These are phyloP conservation scores for Exserohilum rostratum DNA, from an alignment of 2,329 filamentous ascomycete genomes.

Conservation along the genomic window DNA sequence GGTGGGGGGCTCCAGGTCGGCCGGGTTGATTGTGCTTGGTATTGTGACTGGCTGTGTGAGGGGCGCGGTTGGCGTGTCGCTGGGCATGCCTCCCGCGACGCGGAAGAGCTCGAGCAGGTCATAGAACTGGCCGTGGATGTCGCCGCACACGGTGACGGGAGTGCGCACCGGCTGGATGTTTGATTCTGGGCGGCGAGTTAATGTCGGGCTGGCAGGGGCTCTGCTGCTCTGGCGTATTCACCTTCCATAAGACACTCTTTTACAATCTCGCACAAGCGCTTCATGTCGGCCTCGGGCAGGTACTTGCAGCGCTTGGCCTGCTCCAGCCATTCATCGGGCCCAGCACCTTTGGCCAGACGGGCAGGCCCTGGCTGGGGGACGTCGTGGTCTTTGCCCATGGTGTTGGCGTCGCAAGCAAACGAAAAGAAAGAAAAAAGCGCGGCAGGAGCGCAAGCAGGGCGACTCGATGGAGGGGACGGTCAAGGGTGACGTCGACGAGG, in stretches of 20 bases:
- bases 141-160: slow-evolving; percentile 94
- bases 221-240: slow-evolving; percentile 49
- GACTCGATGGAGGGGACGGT: no score
- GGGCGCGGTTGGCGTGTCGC: slow-evolving; percentile 65
- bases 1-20: slow-evolving; percentile 88
- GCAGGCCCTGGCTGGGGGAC: slow-evolving; percentile 92
- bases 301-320: slow-evolving; percentile 98
- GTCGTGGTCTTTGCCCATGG: slow-evolving; percentile 60
- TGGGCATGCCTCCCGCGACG: slow-evolving; percentile 95
- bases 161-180: slow-evolving; percentile 98
- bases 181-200: slow-evolving; percentile 67
- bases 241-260: slow-evolving; percentile 99
- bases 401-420: slow-evolving; percentile 1
- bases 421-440: not conserved
- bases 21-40: slow-evolving; percentile 79
- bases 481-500: slow-evolving; percentile 15
- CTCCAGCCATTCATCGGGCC: slow-evolving; percentile 94
- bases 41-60: slow-evolving; percentile 69
- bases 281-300: slow-evolving; percentile 95
- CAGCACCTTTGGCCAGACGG: slow-evolving; percentile 79
- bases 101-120: slow-evolving; percentile 96
- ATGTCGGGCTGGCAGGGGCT: not conserved
- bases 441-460: no score
- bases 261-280: slow-evolving; percentile 97
- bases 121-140: slow-evolving; percentile 99